These are phyloP conservation scores for Xerophyta viscosa DNA, from an alignment of 106 monocot genomes.

Conservation along the genomic window DNA sequence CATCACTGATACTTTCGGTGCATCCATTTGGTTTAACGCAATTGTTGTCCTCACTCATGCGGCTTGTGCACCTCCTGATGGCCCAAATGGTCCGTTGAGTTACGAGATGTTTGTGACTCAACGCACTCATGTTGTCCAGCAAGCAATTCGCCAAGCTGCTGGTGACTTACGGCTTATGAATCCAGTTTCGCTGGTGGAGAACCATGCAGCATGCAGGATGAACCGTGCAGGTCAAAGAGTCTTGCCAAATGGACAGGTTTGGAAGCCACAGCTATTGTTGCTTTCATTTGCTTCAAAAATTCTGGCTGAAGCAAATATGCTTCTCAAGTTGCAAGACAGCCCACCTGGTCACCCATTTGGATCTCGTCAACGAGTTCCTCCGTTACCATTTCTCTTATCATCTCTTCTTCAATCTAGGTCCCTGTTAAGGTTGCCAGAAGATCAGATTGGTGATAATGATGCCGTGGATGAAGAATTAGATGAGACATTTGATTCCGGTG, in stretches of 20 bases:
- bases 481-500: constrained; percentile 61
- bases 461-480: constrained; percentile 37
- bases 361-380: constrained; percentile 63
- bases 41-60: constrained; percentile 98
- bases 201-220: constrained; percentile 93
- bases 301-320: constrained; percentile 83
- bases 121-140: constrained; percentile 90
- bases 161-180: constrained; percentile 93
- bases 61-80: constrained; percentile 93
- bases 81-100: constrained; percentile 65
- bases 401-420: constrained; percentile 81
- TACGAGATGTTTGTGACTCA: constrained; percentile 99
- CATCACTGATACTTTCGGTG: constrained; percentile 76
- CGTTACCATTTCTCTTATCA: constrained; percentile 76
- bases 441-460: constrained; percentile 66
- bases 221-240: constrained; percentile 92
- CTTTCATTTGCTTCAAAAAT: constrained; percentile 97
- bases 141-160: constrained; percentile 86
- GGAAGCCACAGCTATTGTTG: constrained; percentile 88
- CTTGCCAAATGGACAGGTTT: constrained; percentile 95
- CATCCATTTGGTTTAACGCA: constrained; percentile 98
- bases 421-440: constrained; percentile 68
- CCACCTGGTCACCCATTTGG: constrained; percentile 40
- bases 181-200: constrained; percentile 89
- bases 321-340: constrained; percentile 80